Percentiles rank a stretch among this genome's conserved stretches.
Conservation (phyloP, 352 stramenopile species). For the Globisporangium solare region DNA sequence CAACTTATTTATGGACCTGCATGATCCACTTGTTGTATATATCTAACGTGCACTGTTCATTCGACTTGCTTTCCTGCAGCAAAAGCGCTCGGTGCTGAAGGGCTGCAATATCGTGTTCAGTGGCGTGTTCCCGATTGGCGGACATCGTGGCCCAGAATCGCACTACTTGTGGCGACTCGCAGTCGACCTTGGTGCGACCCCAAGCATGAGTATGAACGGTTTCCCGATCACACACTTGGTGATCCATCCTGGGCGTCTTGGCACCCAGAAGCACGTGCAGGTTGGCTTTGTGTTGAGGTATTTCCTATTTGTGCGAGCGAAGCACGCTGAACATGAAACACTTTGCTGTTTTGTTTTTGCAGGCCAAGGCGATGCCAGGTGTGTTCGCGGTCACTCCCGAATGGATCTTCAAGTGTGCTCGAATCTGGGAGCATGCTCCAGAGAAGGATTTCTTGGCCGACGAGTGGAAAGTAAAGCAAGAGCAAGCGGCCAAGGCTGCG, state of each 20-base stretch:
- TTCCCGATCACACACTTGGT: slow-evolving; percentile 83
- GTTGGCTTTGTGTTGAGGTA: slow-evolving; percentile 14
- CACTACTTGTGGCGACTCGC: slow-evolving; percentile 78
- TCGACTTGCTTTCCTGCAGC: slow-evolving; percentile 23
- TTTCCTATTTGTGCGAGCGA: not conserved
- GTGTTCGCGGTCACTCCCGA: slow-evolving; percentile 69
- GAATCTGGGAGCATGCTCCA: slow-evolving; percentile 52
- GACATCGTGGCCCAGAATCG: slow-evolving; percentile 45
- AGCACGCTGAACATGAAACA: not conserved
- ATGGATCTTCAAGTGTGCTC: slow-evolving; percentile 77
- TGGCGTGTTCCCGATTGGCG: slow-evolving; percentile 67
- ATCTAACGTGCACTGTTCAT: slow-evolving; percentile 4
- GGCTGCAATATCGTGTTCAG: slow-evolving; percentile 78
- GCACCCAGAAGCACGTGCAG: slow-evolving; percentile 78
- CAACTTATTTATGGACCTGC: not conserved
- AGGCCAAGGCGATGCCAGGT: slow-evolving; percentile 57
- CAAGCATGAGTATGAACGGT: slow-evolving; percentile 64
- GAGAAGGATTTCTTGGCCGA: slow-evolving; percentile 71
- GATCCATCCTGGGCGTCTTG: slow-evolving; percentile 73
- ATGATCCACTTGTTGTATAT: not conserved
- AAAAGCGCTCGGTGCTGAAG: slow-evolving; percentile 62
- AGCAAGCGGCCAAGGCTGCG: slow-evolving; percentile 5
- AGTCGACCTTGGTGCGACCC: slow-evolving; percentile 57
- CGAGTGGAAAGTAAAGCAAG: slow-evolving; percentile 48
- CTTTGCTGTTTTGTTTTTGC: slow-evolving; percentile 1